Conservation (phyloP, 371 early-diverging fungal genomes). For the Smittium culicis region DNA sequence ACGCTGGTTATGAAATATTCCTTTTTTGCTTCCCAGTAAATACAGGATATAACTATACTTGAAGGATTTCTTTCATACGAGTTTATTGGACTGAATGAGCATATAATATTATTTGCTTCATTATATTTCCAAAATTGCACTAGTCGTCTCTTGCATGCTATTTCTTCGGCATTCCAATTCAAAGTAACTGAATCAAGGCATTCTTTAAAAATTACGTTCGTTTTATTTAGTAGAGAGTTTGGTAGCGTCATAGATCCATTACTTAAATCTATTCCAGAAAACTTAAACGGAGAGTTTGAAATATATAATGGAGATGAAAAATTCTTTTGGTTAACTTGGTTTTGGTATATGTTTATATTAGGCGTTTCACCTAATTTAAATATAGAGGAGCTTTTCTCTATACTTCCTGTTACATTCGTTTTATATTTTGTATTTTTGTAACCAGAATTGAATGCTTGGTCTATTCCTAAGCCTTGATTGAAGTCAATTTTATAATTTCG, state of each 20-base stretch:
- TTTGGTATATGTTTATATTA: neutral
- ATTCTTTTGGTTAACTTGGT: neutral
- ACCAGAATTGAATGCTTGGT: neutral
- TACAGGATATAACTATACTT: slow-evolving; percentile 62
- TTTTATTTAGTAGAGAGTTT: slow-evolving; percentile 49
- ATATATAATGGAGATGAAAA: neutral
- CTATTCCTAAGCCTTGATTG: too few relatives aligned
- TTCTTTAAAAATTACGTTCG: slow-evolving; percentile 46
- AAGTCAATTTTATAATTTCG: too few relatives aligned
- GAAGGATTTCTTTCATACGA: slow-evolving; percentile 39
- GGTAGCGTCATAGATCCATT: slow-evolving; percentile 21
- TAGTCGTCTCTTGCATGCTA: slow-evolving; percentile 45
- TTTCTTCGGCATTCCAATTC: slow-evolving; percentile 49
- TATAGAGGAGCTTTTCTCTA: neutral
- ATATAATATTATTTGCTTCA: slow-evolving; percentile 43
- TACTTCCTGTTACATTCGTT: neutral
- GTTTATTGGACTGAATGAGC: slow-evolving; percentile 42
- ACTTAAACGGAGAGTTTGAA: neutral
- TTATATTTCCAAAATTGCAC: slow-evolving; percentile 58
- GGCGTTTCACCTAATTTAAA: neutral
- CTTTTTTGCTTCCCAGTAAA: slow-evolving; percentile 60
- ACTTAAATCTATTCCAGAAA: slow-evolving; percentile 17
- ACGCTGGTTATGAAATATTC: slow-evolving; percentile 67
- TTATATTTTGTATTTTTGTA: neutral
- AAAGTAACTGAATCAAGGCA: slow-evolving; percentile 38